Base-by-base conservation (phyloP, 208 protist genomes). In the Leptomonas pyrrhocoris region DNA sequence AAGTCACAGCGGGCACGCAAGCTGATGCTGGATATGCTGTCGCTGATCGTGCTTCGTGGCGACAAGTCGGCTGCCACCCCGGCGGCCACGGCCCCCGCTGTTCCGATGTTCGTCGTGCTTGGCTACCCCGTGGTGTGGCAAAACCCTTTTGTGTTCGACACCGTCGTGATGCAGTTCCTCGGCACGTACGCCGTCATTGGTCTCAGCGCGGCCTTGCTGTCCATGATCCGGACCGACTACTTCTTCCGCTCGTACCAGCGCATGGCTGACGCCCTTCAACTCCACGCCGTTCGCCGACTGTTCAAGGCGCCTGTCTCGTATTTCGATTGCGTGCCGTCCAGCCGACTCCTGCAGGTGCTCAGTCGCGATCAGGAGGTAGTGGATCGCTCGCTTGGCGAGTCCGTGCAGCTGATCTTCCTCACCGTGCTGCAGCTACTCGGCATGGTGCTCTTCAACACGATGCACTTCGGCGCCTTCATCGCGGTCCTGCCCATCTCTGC, bases 301-400 rank as follows among this genome's bases (percentile, higher is more conserved):
- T 91, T 94, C 59, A 56, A 54, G 49, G 89, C 86, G 2, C 86
- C 89, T 19, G 85, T 86, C 12, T 94, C 89, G 40, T 92, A 87
- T 62, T 94, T 92, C 77, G 89, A 94, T 43, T 77, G 80, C 43
- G 83, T 89, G 42, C 65, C 86, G 16, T 73, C 74, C 7, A 86
- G 89, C 46, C 74, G 63, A 6, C 73, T 94, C 4, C 61, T 89
- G 43, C 75, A 86, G 25, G 74, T 88, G 12, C 80, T 94, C 16
- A 89, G 75, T 61, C 77, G 82, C 50, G 86, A 94, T 59, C 86
- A 92, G 58, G 85, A 88, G 55, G 77, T 91, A 38, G 86, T 88
- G 16, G 89, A 92, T 55, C 75, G 77, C 50, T 68, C 58, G 54
- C 70, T 94, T 19, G 81, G 81, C 5, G 81, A 90, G 53, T 88